A percentile compares a stretch with the other conserved stretches of the same genome.
Conservation (phyloP, 2,329 filamentous ascomycete genomes). For the Diplodia scrobiculata region DNA sequence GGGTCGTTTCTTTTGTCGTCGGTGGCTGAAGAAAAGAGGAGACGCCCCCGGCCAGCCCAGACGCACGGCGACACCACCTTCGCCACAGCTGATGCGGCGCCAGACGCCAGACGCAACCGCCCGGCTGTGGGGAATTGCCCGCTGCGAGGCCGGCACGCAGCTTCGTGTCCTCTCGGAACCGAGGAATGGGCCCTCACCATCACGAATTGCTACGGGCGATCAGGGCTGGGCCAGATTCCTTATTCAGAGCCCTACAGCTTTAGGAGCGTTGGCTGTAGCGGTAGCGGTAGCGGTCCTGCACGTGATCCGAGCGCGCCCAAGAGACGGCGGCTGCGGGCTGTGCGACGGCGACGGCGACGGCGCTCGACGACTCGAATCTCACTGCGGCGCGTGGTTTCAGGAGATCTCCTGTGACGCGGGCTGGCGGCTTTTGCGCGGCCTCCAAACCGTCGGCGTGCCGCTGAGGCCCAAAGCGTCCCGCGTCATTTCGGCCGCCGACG, state of each 20-base stretch:
- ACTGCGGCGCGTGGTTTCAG: slow-evolving; percentile 21
- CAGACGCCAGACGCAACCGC: too few relatives aligned
- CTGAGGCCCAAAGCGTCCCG: slow-evolving; percentile 27
- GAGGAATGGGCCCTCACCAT: slow-evolving; percentile 16
- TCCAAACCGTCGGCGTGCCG: slow-evolving; percentile 18
- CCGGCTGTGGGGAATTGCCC: slow-evolving; percentile 16
- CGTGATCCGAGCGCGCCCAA: slow-evolving; percentile 18
- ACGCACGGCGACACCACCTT: slow-evolving; percentile 11
- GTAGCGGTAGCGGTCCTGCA: background rate
- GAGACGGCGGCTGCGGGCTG: slow-evolving; percentile 6
- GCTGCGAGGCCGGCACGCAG: background rate
- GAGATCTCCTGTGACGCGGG: slow-evolving; percentile 23
- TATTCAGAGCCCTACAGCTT: slow-evolving; percentile 10
- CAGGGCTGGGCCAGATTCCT: slow-evolving; percentile 19
- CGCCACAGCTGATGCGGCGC: slow-evolving; percentile 26
- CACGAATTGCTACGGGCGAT: slow-evolving; percentile 9
- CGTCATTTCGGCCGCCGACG: slow-evolving; percentile 11
- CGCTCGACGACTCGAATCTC: slow-evolving; percentile 16
- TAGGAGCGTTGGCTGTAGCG: background rate
- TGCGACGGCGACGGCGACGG: slow-evolving; percentile 8
- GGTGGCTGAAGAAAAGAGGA: slow-evolving; percentile 28
- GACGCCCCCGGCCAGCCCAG: slow-evolving; percentile 13
- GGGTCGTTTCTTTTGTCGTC: slow-evolving; percentile 3
- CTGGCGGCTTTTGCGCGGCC: background rate
- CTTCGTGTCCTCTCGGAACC: slow-evolving; percentile 14